phyloP scores from a whole-genome alignment of 176 grass and related monocot genomes.

The Olyra latifolia region DNA sequence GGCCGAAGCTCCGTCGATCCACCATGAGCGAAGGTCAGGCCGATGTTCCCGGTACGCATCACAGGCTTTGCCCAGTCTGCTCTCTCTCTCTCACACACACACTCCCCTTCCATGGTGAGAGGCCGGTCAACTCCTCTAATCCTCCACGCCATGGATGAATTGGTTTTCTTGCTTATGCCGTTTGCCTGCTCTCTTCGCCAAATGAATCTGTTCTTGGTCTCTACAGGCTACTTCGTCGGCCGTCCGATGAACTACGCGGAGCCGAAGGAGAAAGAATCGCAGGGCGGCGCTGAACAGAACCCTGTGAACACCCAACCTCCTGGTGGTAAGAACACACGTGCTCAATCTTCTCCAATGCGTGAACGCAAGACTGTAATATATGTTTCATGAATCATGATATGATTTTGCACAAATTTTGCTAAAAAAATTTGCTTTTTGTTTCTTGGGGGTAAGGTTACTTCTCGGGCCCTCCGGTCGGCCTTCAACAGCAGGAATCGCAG shows the following conservation, averaged over 20 bases:
- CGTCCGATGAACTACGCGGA: slow-evolving; percentile 2
- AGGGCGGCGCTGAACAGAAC: background rate
- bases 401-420: background rate
- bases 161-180: background rate
- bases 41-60: slow-evolving; percentile 26
- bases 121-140: background rate
- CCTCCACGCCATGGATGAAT: background rate
- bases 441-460: slow-evolving; percentile 22
- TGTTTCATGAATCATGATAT: background rate
- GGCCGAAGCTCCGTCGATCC: background rate
- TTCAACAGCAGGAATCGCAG: background rate
- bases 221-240: slow-evolving; percentile 35
- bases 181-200: background rate
- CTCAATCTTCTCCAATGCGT: background rate
- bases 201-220: background rate
- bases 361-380: background rate
- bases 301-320: background rate
- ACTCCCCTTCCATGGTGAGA: background rate
- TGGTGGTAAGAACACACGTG: slow-evolving; percentile 9
- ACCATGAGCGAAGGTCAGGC: slow-evolving; percentile 24
- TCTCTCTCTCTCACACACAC: background rate
- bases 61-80: background rate
- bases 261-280: background rate
- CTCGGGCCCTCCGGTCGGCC: background rate
- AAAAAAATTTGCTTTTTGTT: background rate